Evolutionary conservation across 129 eudicot genomes (phyloP), one percentile per base, ranked within the genome.

Genomic region (Flaveria robusta): DNA sequence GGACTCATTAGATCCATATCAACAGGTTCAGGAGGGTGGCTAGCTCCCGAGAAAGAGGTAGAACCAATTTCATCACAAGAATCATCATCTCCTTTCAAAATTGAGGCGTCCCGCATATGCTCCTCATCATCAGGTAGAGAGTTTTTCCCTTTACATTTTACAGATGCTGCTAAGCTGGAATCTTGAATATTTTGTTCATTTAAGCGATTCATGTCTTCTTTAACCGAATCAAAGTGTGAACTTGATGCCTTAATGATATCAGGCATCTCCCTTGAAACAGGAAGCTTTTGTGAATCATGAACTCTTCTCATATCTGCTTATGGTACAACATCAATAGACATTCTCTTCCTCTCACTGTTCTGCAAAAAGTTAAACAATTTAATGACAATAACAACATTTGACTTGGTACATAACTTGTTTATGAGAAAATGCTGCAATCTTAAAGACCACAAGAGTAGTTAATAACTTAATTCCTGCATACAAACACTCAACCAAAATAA

Each of bases 11-110:
- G 77, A 69, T 90, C 95, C 14, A 82, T 71, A 81, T 90, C 98
- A 51, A 86, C 81, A 0, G 98, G 98, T 64, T 93, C 98, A 6
- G 95, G 92, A 4, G 98, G 98, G 71, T 93, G 98, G 75, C 91
- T 93, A 23, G 85, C 98, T 42, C 98, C 98, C 15, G 85, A 87
- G 81, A 93, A 93, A 9, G 98, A 90, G 39, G 78, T 81, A 24
- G 95, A 71, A 46, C 94, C 94, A 8, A 71, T 55, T 39, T 93
- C 97, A 16, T 90, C 96, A 43, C 81, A 75, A 2, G 96, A 86
- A 77, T 85, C 95, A 24, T 68, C 83, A 14, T 86, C 79, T 51
- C 71, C 71, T 79, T 81, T 89, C 16, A 76, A 83, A n/a, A 88
- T 74, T 72, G 81, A 69, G 3, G 75, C 76, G 59, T 89, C 94